A percentile compares a stretch with the other conserved stretches of the same genome.
Evolutionary conservation across 2,329 filamentous ascomycete genomes (phyloP).

Genomic region (Fusarium brachygibbosum): DNA sequence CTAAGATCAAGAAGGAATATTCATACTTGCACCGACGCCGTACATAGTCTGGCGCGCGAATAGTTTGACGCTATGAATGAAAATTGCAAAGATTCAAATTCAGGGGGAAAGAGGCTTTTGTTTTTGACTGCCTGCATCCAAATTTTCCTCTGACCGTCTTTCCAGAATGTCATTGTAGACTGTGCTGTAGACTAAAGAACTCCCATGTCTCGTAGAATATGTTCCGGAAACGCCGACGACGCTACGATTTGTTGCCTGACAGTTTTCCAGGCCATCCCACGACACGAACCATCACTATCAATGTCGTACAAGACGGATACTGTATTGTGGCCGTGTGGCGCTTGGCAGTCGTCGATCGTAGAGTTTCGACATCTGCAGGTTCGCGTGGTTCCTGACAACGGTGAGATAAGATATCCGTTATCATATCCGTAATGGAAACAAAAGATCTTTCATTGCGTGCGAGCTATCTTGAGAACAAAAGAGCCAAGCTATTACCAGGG

Average conservation of each 20-base stretch:
- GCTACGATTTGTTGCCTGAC: constrained; percentile 28
- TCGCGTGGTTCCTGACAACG: constrained; percentile 32
- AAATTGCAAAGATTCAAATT: constrained; percentile 34
- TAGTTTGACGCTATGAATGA: constrained; percentile 40
- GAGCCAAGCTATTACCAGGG: constrained; percentile 29
- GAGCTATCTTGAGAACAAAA: constrained; percentile 41
- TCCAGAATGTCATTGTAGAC: constrained; percentile 12
- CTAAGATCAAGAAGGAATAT: constrained; percentile 46
- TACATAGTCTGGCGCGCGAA: constrained; percentile 28
- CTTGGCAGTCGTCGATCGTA: constrained; percentile 27
- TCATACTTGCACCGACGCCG: constrained; percentile 35
- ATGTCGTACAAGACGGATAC: constrained; percentile 1
- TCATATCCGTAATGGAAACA: constrained; percentile 46
- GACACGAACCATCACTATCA: not conserved
- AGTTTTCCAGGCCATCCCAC: not conserved
- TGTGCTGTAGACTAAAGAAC: not conserved
- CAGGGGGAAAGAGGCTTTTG: constrained; percentile 31
- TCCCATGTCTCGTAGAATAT: constrained; percentile 10
- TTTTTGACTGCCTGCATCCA: constrained; percentile 11
- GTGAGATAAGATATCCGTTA: constrained; percentile 45
- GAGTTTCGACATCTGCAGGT: constrained; percentile 33
- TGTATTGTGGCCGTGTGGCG: not conserved
- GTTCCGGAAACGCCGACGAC: constrained; percentile 43
- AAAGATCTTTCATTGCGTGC: constrained; percentile 44
- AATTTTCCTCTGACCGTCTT: constrained; percentile 22